Evolutionary conservation across 2,329 filamentous ascomycete genomes (phyloP).

Genomic region (Chrysoporthe cubensis): DNA sequence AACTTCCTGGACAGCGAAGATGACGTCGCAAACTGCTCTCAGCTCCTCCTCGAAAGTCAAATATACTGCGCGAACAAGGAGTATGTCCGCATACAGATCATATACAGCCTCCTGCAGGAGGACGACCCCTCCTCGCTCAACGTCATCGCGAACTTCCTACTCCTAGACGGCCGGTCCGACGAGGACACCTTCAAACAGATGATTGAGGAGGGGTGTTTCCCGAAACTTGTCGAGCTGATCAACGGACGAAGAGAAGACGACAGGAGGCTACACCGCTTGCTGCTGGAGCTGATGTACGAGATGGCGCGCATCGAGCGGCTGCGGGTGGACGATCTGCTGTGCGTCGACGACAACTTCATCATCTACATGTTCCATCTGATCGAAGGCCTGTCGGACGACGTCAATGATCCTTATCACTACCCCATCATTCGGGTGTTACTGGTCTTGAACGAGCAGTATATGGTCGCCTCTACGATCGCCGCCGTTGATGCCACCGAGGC

Average conservation of each 20-base stretch:
- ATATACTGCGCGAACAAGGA: slow-evolving; percentile 77
- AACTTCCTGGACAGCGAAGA: slow-evolving; percentile 76
- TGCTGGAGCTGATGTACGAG: slow-evolving; percentile 92
- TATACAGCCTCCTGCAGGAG: slow-evolving; percentile 89
- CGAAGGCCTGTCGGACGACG: slow-evolving; percentile 84
- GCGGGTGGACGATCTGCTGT: slow-evolving; percentile 74
- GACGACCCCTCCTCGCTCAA: slow-evolving; percentile 82
- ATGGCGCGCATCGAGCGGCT: slow-evolving; percentile 92
- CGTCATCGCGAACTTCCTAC: slow-evolving; percentile 79
- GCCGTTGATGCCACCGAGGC: slow-evolving; percentile 45
- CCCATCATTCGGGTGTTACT: slow-evolving; percentile 90
- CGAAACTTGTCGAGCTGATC: slow-evolving; percentile 81
- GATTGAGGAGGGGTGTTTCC: slow-evolving; percentile 84
- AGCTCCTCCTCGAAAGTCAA: slow-evolving; percentile 74
- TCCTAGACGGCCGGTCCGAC: slow-evolving; percentile 82
- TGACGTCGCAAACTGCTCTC: slow-evolving; percentile 79
- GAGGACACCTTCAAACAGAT: slow-evolving; percentile 83
- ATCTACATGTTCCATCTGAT: slow-evolving; percentile 84
- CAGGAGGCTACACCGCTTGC: slow-evolving; percentile 73
- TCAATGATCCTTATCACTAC: slow-evolving; percentile 92
- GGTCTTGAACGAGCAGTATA: slow-evolving; percentile 97
- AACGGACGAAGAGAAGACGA: slow-evolving; percentile 67
- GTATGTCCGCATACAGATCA: slow-evolving; percentile 90
- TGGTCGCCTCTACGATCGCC: slow-evolving; percentile 71
- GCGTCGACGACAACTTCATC: slow-evolving; percentile 80